Conservation (phyloP, 371 early-diverging fungal genomes). For the Apophysomyces elegans region DNA sequence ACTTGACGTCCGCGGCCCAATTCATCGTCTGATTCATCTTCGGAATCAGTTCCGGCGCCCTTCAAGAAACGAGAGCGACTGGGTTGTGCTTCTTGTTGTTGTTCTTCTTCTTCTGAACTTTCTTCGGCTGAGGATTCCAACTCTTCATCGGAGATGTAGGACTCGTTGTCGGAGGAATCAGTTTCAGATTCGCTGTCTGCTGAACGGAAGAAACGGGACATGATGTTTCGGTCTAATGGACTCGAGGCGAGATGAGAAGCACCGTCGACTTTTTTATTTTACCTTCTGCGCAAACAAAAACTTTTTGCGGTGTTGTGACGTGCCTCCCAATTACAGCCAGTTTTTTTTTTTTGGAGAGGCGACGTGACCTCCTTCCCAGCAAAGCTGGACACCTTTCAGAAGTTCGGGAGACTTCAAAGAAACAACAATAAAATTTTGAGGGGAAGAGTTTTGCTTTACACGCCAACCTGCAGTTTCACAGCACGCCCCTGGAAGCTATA, state of each 20-base stretch:
- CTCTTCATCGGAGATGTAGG: slow-evolving; percentile 60
- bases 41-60: slow-evolving; percentile 53
- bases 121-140: slow-evolving; percentile 55
- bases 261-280: slow-evolving; percentile 7
- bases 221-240: slow-evolving; percentile 17
- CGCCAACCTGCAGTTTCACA: too few relatives aligned
- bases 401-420: too few relatives aligned
- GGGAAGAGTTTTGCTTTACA: too few relatives aligned
- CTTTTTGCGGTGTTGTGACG: slow-evolving; percentile 5
- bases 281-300: slow-evolving; percentile 3
- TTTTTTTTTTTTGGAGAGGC: too few relatives aligned
- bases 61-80: slow-evolving; percentile 49
- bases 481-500: too few relatives aligned
- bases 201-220: slow-evolving; percentile 67
- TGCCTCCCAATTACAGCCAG: neutral
- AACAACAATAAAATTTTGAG: too few relatives aligned
- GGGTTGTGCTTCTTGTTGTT: slow-evolving; percentile 42
- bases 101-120: slow-evolving; percentile 42
- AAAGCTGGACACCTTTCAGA: too few relatives aligned
- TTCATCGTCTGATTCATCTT: slow-evolving; percentile 71
- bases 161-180: slow-evolving; percentile 64
- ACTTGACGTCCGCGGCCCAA: slow-evolving; percentile 76
- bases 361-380: too few relatives aligned
- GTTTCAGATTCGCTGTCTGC: slow-evolving; percentile 61
- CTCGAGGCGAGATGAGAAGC: slow-evolving; percentile 12